Conservation (phyloP, 495 filamentous ascomycete species). For the Patellaria atrata region DNA sequence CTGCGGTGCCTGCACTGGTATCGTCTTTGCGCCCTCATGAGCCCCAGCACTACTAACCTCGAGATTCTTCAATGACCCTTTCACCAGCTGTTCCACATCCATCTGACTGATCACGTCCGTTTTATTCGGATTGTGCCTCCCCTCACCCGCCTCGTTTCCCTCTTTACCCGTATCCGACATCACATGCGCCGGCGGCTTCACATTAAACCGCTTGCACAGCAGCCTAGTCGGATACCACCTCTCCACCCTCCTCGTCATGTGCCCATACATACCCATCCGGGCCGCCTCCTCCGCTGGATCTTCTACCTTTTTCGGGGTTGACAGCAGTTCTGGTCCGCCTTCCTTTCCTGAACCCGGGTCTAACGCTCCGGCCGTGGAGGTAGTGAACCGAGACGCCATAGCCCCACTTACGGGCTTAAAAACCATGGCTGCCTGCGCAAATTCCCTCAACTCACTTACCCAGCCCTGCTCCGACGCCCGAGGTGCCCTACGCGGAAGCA, state of each 20-base stretch:
- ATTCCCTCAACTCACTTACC: slow-evolving; percentile 69
- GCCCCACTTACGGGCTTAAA: slow-evolving; percentile 83
- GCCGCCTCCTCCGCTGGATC: slow-evolving; percentile 81
- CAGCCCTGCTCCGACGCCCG: slow-evolving; percentile 57
- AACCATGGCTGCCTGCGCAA: slow-evolving; percentile 73
- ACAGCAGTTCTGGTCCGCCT: slow-evolving; percentile 28
- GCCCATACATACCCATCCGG: slow-evolving; percentile 83
- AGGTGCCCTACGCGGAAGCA: slow-evolving; percentile 42
- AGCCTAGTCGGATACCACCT: slow-evolving; percentile 71
- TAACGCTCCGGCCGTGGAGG: slow-evolving; percentile 38
- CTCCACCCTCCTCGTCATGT: slow-evolving; percentile 58
- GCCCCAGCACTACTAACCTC: slow-evolving; percentile 1
- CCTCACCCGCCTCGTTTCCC: slow-evolving; percentile 22
- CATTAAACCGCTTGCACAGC: slow-evolving; percentile 84
- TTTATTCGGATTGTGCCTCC: too few relatives aligned
- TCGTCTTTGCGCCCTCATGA: slow-evolving; percentile 9
- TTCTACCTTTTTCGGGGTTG: slow-evolving; percentile 45
- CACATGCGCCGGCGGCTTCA: slow-evolving; percentile 61
- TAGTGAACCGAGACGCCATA: slow-evolving; percentile 88
- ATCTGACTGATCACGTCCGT: too few relatives aligned
- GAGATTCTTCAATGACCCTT: slow-evolving; percentile 16
- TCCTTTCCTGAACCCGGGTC: slow-evolving; percentile 31
- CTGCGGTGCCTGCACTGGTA: slow-evolving; percentile 7
- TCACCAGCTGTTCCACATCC: slow-evolving; percentile 44
- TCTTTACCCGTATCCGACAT: slow-evolving; percentile 38